A percentile compares a stretch with the other conserved stretches of the same genome.
Evolutionary conservation across 371 early-diverging fungal species (phyloP).

Genomic region (Mortierella sp.): DNA sequence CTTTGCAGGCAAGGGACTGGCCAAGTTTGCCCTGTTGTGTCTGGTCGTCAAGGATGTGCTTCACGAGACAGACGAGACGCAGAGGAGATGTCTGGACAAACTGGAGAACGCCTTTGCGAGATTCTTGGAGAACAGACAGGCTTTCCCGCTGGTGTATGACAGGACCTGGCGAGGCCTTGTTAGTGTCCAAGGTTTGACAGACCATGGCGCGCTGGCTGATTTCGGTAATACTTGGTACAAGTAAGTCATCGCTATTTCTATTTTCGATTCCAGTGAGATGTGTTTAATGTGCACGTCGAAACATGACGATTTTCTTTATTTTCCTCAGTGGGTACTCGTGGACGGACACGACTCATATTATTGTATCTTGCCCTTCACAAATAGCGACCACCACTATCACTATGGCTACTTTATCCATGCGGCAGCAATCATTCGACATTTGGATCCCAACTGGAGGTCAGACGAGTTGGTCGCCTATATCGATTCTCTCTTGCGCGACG

Average conservation of each 20-base stretch:
- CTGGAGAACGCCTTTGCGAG: slow-evolving; percentile 66
- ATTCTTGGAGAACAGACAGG: slow-evolving; percentile 69
- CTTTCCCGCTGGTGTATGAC: slow-evolving; percentile 76
- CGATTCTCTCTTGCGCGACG: slow-evolving; percentile 73
- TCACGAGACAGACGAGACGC: slow-evolving; percentile 58
- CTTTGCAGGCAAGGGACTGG: slow-evolving; percentile 82
- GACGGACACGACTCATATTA: not conserved
- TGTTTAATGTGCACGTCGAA: slow-evolving; percentile 63
- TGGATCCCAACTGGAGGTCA: slow-evolving; percentile 68
- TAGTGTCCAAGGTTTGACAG: slow-evolving; percentile 60
- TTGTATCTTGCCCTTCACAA: not conserved
- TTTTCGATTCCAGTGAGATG: not conserved
- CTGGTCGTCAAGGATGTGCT: slow-evolving; percentile 70
- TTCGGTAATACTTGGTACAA: slow-evolving; percentile 75
- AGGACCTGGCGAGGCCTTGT: slow-evolving; percentile 76
- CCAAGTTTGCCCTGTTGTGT: slow-evolving; percentile 74
- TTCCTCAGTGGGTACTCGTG: not conserved
- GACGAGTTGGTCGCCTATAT: slow-evolving; percentile 41
- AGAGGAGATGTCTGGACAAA: slow-evolving; percentile 56
- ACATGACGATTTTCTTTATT: not conserved
- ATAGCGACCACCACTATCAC: slow-evolving; percentile 87
- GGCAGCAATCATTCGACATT: slow-evolving; percentile 75
- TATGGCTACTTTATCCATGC: slow-evolving; percentile 80
- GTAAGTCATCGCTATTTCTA: slow-evolving; percentile 16
- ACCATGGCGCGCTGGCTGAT: slow-evolving; percentile 57